Evolutionary conservation across 768 basidiomycete genomes (phyloP).

Genomic region (Chalciporus chontae): DNA sequence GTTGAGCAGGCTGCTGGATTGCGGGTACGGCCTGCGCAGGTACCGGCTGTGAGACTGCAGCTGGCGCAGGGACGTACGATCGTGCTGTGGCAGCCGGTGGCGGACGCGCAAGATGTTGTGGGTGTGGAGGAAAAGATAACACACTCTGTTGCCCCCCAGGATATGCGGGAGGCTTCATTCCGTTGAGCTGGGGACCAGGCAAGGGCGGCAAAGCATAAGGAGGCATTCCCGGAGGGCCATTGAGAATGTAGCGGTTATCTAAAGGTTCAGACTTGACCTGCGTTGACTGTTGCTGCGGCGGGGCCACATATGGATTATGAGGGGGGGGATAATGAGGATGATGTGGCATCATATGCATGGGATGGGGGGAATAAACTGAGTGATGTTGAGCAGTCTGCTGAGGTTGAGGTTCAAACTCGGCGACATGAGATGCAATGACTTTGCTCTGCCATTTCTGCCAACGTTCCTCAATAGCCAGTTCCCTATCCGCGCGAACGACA

Average conservation of each 20-base stretch:
- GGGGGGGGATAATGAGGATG: constrained; percentile 53
- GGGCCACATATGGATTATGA: constrained; percentile 49
- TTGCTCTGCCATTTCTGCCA: constrained; percentile 94
- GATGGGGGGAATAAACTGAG: constrained; percentile 56
- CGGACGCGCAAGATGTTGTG: constrained; percentile 25
- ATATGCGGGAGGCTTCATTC: constrained; percentile 46
- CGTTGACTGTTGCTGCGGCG: constrained; percentile 34
- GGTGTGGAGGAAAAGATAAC: constrained; percentile 47
- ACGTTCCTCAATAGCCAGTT: constrained; percentile 1
- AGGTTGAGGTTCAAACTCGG: constrained; percentile 75
- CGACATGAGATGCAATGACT: constrained; percentile 90
- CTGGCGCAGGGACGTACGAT: constrained; percentile 17
- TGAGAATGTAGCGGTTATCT: constrained; percentile 65
- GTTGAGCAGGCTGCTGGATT: constrained; percentile 9
- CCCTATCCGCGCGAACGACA: constrained; percentile 21
- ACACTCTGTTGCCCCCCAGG: constrained; percentile 59
- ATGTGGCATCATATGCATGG: constrained; percentile 55
- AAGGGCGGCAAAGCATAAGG: constrained; percentile 57
- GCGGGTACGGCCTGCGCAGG: constrained; percentile 8
- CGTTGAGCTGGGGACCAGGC: constrained; percentile 62
- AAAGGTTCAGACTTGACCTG: constrained; percentile 73
- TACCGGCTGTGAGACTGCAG: constrained; percentile 21
- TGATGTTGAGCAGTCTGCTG: constrained; percentile 46
- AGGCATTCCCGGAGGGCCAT: constrained; percentile 36
- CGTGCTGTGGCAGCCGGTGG: constrained; percentile 15